Conservation (phyloP, 2,329 filamentous ascomycete species). For the Tolypocladium cylindrosporum region DNA sequence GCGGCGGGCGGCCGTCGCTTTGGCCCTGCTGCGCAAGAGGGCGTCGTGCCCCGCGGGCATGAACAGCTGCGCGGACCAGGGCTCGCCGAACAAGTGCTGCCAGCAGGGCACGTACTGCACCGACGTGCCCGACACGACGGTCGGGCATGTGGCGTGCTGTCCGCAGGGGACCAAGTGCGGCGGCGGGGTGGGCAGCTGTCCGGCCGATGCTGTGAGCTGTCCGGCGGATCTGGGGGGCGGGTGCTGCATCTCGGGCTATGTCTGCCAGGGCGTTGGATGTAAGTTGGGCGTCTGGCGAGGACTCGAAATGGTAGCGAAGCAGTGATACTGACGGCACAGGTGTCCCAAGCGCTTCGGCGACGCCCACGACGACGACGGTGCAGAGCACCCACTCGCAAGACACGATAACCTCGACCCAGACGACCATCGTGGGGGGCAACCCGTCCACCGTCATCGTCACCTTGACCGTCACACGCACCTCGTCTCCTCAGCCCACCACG, state of each 20-base stretch:
- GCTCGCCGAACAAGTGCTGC: conserved; percentile 64
- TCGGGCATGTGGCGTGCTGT: conserved; percentile 68
- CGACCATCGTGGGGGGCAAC: conserved; percentile 23
- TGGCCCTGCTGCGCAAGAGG: conserved; percentile 42
- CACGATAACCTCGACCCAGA: conserved; percentile 29
- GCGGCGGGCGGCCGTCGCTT: conserved; percentile 33
- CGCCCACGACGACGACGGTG: conserved; percentile 8
- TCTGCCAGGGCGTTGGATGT: conserved; percentile 63
- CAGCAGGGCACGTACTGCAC: conserved; percentile 56
- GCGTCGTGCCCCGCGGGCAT: conserved; percentile 61
- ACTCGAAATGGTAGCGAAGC: background rate
- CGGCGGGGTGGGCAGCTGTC: conserved; percentile 53
- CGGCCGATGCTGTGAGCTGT: conserved; percentile 53
- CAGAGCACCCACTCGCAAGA: conserved; percentile 9
- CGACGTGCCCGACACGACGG: conserved; percentile 47
- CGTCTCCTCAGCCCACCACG: conserved; percentile 25
- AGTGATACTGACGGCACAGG: conserved; percentile 10
- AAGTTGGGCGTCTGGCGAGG: conserved; percentile 20
- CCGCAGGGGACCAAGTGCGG: conserved; percentile 53
- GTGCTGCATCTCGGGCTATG: conserved; percentile 64
- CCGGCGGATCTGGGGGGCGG: conserved; percentile 57
- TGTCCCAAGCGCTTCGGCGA: conserved; percentile 21
- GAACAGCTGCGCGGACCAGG: conserved; percentile 52
- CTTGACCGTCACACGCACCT: conserved; percentile 26
- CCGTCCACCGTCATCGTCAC: conserved; percentile 31